Evolutionary conservation across 2,329 filamentous ascomycete species (phyloP), one percentile per base, ranked within the genome.

Genomic region (Monosporascus sp.): DNA sequence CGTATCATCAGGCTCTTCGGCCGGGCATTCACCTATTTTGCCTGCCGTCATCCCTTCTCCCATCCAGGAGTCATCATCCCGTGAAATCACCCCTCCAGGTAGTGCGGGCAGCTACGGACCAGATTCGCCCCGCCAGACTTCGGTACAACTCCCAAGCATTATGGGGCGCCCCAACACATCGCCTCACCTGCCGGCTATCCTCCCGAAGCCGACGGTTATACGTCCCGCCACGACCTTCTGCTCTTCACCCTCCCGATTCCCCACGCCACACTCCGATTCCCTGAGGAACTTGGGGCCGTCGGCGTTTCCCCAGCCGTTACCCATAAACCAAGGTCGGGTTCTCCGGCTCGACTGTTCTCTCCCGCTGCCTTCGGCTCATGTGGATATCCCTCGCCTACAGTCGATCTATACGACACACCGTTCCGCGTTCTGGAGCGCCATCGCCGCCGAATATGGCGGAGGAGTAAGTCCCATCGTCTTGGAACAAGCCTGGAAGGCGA

Each of bases 381-480:
- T 87, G 58, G 84, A 89, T 68, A 78, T 85, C 63, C 74, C 79
- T 28, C 85, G 87, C 48, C 83, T 93, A 24, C 80, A 84, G 48
- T 77, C 80, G 55, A 81, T 91, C 60, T 92, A 92, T 70, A 80
- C 84, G 50, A 74, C 80, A 7, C 87, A 90, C 70, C 83, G 87
- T 44, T 76, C 79, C 49, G 80, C 81, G 8, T 92, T 93, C 73
- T 93, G 89, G 88, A 76, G 80, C 37, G 78, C 81, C 48, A 80
- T 93, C 37, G 87, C 88, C 31, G 74, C 81, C 26, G 87, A 91
- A 63, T 92, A 92, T 64, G 87, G 87, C 51, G 69, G 74, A 15
- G 80, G 83, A 37, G 77, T 78, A 2, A 85, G 81, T 48, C 81
- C 87, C 1, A 75, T 78, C 15, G 75, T 83, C 37, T 76, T 91